phyloP scores from a whole-genome alignment of 1,284 basidiomycete genomes.

The Moesziomyces antarcticus region DNA sequence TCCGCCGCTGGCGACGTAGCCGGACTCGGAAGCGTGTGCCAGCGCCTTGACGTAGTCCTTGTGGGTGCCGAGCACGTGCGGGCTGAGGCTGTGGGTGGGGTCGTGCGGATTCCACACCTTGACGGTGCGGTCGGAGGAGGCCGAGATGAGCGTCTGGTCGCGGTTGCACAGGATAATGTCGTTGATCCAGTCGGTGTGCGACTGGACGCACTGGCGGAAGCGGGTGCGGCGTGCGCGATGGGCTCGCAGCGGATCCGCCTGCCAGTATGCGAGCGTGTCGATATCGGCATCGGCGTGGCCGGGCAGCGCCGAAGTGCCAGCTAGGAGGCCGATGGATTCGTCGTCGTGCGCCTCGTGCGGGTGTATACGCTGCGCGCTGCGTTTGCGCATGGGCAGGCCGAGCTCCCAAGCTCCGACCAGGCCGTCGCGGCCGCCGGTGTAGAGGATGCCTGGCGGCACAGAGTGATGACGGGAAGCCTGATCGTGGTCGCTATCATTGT shows the following conservation, averaged over 20 bases:
- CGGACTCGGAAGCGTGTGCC: constrained; percentile 51
- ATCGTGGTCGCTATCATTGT: constrained; percentile 2
- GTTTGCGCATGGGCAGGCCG: constrained; percentile 74
- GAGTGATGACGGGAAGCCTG: background rate
- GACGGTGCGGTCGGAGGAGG: constrained; percentile 93
- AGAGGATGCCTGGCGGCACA: constrained; percentile 86
- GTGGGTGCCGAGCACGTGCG: constrained; percentile 83
- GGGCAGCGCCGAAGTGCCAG: constrained; percentile 24
- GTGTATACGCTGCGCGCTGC: constrained; percentile 13
- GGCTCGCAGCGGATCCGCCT: constrained; percentile 43
- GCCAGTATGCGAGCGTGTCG: constrained; percentile 33
- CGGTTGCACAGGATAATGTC: constrained; percentile 91
- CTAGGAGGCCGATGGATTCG: constrained; percentile 24
- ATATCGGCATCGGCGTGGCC: constrained; percentile 2
- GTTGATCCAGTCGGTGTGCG: constrained; percentile 89
- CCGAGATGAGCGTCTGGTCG: constrained; percentile 93
- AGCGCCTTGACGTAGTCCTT: constrained; percentile 88
- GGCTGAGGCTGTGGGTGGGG: constrained; percentile 72
- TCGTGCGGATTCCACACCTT: constrained; percentile 93
- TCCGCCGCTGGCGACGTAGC: constrained; percentile 81
- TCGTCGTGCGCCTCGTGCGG: constrained; percentile 14
- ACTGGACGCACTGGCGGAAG: constrained; percentile 61
- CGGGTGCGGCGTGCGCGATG: constrained; percentile 22
- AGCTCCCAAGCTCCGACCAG: constrained; percentile 92
- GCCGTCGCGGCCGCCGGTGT: constrained; percentile 91